These are phyloP conservation scores for Leccinum pellstonianum DNA, from an alignment of 768 basidiomycete genomes.

Conservation along the genomic window DNA sequence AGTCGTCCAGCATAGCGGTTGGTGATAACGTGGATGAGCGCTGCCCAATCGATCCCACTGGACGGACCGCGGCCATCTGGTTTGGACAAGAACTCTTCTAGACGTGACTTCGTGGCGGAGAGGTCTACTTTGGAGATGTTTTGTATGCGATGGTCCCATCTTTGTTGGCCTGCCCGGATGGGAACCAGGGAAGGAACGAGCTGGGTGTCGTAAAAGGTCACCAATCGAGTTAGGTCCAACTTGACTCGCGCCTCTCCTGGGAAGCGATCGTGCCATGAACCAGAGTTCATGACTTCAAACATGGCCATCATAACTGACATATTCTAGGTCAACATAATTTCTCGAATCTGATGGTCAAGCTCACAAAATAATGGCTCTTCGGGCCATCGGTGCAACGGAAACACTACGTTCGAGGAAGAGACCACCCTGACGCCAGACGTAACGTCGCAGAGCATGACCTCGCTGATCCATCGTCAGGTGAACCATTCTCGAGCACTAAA, in stretches of 20 bases:
- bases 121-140: conserved; percentile 17
- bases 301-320: not conserved
- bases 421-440: conserved; percentile 20
- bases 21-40: conserved; percentile 26
- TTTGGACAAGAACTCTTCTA: conserved; percentile 5
- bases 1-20: conserved; percentile 35
- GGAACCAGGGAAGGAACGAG: conserved; percentile 20
- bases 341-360: not conserved
- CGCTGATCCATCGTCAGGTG: conserved; percentile 27
- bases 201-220: conserved; percentile 29
- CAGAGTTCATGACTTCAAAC: conserved; percentile 19
- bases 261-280: conserved; percentile 24
- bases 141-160: conserved; percentile 20
- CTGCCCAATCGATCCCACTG: conserved; percentile 36
- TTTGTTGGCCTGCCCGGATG: conserved; percentile 14
- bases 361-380: not conserved
- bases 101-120: not conserved
- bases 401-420: conserved; percentile 38
- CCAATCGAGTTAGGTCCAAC: conserved; percentile 17
- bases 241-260: conserved; percentile 29
- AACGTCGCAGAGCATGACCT: conserved; percentile 47
- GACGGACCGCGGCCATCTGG: not conserved
- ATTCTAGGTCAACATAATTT: not conserved
- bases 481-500: not conserved
- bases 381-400: not conserved